Evolutionary conservation across 176 grass and related monocot genomes (phyloP).

Genomic region (Aechmea fasciata): DNA sequence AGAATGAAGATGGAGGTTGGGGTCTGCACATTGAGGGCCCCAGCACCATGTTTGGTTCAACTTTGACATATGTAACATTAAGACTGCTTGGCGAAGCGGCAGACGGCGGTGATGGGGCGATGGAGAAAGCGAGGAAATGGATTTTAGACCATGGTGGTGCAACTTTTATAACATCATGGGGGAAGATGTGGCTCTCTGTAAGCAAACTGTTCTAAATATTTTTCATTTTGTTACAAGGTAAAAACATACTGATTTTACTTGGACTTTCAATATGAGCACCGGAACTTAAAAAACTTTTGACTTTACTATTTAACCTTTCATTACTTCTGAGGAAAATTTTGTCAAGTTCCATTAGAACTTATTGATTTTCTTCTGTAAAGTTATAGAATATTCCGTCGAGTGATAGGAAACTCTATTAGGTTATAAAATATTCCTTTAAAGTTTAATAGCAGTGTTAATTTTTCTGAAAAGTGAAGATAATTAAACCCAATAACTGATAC

Average conservation of each 20-base stretch:
- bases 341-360: no score
- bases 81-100: slow-evolving; percentile 77
- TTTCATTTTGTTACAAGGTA: slow-evolving; percentile 13
- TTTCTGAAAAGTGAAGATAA: no score
- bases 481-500: no score
- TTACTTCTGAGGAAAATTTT: no score
- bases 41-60: slow-evolving; percentile 96
- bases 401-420: background rate
- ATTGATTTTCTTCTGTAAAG: no score
- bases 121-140: slow-evolving; percentile 79
- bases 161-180: slow-evolving; percentile 86
- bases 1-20: slow-evolving; percentile 95
- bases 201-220: slow-evolving; percentile 4
- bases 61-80: slow-evolving; percentile 66
- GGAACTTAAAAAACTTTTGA: no score
- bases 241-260: no score
- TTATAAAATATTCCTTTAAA: no score
- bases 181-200: slow-evolving; percentile 91
- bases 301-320: no score
- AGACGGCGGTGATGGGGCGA: slow-evolving; percentile 58
- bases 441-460: no score
- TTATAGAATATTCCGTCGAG: no score
- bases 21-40: slow-evolving; percentile 85
- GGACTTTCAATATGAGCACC: no score
- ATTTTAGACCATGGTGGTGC: slow-evolving; percentile 84